A percentile compares a stretch with the other conserved stretches of the same genome.
Evolutionary conservation across 345 rosid species (phyloP).

Genomic region (Rubroshorea leprosula): DNA sequence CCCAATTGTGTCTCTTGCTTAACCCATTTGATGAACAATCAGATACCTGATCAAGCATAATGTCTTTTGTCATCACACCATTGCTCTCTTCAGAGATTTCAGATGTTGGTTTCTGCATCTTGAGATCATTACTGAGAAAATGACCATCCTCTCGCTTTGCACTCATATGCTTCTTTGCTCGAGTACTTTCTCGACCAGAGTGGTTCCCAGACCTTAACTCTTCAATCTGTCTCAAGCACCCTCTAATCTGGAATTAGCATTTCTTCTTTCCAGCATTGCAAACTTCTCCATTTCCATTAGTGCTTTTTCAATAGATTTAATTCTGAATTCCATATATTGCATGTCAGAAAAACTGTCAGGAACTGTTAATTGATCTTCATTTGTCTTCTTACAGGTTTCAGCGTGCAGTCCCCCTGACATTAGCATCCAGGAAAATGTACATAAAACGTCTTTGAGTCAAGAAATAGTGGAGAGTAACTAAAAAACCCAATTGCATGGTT

Average conservation of each 20-base stretch:
- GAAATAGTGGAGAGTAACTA: no score
- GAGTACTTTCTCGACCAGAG: conserved; percentile 20
- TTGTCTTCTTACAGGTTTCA: conserved; percentile 29
- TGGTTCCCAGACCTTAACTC: conserved; percentile 34
- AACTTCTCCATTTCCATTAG: conserved; percentile 57
- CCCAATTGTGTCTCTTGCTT: conserved; percentile 58
- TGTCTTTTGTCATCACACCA: conserved; percentile 82
- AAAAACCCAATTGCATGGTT: no score
- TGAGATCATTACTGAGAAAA: background rate
- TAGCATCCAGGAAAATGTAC: conserved; percentile 35
- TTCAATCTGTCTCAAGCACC: conserved; percentile 48
- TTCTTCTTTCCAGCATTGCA: conserved; percentile 42
- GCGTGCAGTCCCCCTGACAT: conserved; percentile 15
- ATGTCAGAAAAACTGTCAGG: conserved; percentile 34
- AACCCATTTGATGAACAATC: conserved; percentile 76
- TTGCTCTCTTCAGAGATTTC: conserved; percentile 46
- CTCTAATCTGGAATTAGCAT: conserved; percentile 50
- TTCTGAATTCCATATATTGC: conserved; percentile 49
- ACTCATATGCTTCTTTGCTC: no score
- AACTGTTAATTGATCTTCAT: conserved; percentile 21
- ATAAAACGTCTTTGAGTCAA: background rate
- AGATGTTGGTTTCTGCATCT: conserved; percentile 32
- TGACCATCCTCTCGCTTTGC: no score
- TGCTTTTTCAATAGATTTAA: conserved; percentile 61
- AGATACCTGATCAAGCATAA: conserved; percentile 85